Evolutionary conservation across 768 basidiomycete species (phyloP), one percentile per base, ranked within the genome.

Genomic region (Leucosporidium creatinivorum): DNA sequence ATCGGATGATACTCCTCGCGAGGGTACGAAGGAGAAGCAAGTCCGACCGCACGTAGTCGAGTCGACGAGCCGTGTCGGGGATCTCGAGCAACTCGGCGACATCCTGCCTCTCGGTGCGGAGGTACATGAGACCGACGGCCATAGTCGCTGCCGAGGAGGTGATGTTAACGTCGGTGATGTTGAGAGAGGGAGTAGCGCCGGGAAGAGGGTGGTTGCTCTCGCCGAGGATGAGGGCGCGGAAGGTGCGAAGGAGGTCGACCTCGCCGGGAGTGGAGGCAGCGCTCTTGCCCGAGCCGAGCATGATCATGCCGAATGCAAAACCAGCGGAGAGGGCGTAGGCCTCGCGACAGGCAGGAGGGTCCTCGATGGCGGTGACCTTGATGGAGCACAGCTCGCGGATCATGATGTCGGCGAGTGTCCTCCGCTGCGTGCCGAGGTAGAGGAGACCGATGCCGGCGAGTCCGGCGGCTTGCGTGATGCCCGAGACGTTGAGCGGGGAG

Each of bases 241-340:
- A 67, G 8, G 61, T 58, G 17, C 65, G 49, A 0, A 73, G 58
- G 48, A 61, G 59, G 15, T 60, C 63, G 26, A 63, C 66, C 39
- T 73, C 72, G 9, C 48, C 39, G 47, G 54, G 50, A 8, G 56
- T 36, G 7, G 58, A 51, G 12, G 48, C 21, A 1, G 62, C 26
- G 23, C 44, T 59, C 72, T 51, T 65, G 2, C 96, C 93, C 73
- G 86, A 87, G 9, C 91, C 93, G 21, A 98, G 84, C 88, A 97
- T 94, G 78, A 94, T 88, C 86, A 96, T 89, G 7, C 96, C 96
- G 75, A 96, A 96, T 1, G 90, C 87, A 36, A 96, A 83, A 13
- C 90, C 91, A 4, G 91, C 86, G 3, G 91, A 84, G 70, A 90
- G 87, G 0, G 93, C 89, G 76, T 97, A 98, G 1, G 92, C 87